Conservation (phyloP, 106 monocot genomes). For the Dendrobium nobile region DNA sequence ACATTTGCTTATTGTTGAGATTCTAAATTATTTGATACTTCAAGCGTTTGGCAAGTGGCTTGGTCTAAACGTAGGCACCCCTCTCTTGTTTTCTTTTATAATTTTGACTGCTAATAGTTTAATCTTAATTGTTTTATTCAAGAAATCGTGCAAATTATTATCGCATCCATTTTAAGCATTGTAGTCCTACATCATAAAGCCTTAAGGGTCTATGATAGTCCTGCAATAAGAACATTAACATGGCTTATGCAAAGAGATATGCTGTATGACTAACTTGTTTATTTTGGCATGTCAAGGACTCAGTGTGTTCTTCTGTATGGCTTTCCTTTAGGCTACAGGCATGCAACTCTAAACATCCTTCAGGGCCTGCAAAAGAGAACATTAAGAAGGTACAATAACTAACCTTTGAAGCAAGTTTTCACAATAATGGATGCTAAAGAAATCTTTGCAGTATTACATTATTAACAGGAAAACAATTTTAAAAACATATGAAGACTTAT, state of each 20-base stretch:
- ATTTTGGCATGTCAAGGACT: slow-evolving; percentile 2
- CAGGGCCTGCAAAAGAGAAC: not conserved
- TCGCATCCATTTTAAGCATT: too few species aligned
- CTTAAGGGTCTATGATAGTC: not conserved
- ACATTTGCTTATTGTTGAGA: too few species aligned
- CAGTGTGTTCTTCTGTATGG: not conserved
- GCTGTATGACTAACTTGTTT: slow-evolving; percentile 2
- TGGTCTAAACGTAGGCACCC: too few species aligned
- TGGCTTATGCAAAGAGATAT: not conserved
- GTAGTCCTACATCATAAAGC: not conserved
- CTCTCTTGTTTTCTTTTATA: too few species aligned
- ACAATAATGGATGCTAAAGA: not conserved
- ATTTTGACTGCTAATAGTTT: too few species aligned
- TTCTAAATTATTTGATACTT: too few species aligned
- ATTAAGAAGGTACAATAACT: not conserved
- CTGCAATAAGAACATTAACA: not conserved
- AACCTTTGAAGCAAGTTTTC: not conserved
- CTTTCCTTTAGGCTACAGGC: not conserved
- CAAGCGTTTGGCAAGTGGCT: too few species aligned
- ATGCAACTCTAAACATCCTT: slow-evolving; percentile 10
- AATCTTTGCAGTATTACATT: not conserved
- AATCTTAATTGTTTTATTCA: too few species aligned
- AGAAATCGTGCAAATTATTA: too few species aligned
- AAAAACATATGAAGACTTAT: not conserved
- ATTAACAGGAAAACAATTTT: not conserved